Evolutionary conservation across 2,329 filamentous ascomycete genomes (phyloP).

Genomic region (Venturia effusa): DNA sequence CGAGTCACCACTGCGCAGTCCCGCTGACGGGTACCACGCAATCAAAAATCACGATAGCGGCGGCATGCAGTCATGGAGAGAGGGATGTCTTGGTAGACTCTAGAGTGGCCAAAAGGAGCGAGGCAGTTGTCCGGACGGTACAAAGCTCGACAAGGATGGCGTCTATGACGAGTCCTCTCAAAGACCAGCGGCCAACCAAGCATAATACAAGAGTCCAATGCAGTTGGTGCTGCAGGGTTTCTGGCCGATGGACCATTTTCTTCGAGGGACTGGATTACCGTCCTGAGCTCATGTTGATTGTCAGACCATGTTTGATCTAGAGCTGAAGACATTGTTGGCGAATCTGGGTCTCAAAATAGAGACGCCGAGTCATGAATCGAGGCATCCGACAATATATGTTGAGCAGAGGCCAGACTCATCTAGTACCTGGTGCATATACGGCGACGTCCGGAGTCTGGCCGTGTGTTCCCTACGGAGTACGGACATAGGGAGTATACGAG

Average conservation of each 20-base stretch:
- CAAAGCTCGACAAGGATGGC: background rate
- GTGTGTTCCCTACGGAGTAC: background rate
- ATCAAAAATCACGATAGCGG: background rate
- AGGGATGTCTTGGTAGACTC: no score
- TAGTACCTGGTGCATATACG: background rate
- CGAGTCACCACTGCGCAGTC: background rate
- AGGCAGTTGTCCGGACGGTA: background rate
- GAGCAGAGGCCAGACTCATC: background rate
- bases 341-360: background rate
- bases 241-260: background rate
- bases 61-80: background rate
- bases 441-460: background rate
- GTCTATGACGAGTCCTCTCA: background rate
- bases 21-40: background rate
- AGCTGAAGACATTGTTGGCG: background rate
- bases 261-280: background rate
- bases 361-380: background rate
- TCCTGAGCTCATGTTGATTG: background rate
- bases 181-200: background rate
- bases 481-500: no score
- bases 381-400: background rate
- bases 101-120: no score
- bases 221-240: background rate
- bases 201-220: background rate
- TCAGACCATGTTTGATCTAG: background rate